Evolutionary conservation across 371 early-diverging fungal genomes (phyloP), one percentile per base, ranked within the genome.

Genomic region (Haplosporangium sp.): DNA sequence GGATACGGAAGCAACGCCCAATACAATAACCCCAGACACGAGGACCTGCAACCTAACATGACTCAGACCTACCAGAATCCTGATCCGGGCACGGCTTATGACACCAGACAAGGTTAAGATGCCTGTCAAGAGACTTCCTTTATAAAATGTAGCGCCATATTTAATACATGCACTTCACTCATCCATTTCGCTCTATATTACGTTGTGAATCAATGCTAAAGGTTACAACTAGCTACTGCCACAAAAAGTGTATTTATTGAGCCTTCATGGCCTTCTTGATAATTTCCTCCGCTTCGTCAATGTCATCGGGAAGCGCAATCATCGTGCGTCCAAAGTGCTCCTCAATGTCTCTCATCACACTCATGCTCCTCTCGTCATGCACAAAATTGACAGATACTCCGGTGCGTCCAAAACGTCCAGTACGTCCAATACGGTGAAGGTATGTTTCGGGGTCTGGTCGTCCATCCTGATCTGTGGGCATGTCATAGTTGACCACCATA

Each of bases 381-480:
- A 98, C 93, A 88, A 99, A 97, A 83, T 99, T 99, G 83, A 99
- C 94, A 51, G 94, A 92, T 21, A 98, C 96, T 29, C 99, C 99
- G 0, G 90, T 90, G 62, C 99, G 93, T 16, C 99, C 99, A 80
- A 99, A 99, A 59, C 99, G 91, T 41, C 99, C 99, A 0, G 99
- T 99, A 73, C 99, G 91, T 13, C 99, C 99, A 73, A 99, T 98
- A 67, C 99, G 92, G 81, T 99, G 99, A 45, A 99, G 85, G 75
- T 99, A 99, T 0, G 98, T 98, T 75, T 98, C 98, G 16, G 89
- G 89, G 64, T 97, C 98, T 0, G 95, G 92, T 2, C 81, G 73
- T 23, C 73, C 72, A 12, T 81, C 55, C 23, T 69, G 76, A 48
- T 90, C 89, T 42, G 91, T 67, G 5, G 99, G 99, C 70, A 99